Conservation (phyloP, 1,284 basidiomycete species). For the Moesziomyces globuligerus region DNA sequence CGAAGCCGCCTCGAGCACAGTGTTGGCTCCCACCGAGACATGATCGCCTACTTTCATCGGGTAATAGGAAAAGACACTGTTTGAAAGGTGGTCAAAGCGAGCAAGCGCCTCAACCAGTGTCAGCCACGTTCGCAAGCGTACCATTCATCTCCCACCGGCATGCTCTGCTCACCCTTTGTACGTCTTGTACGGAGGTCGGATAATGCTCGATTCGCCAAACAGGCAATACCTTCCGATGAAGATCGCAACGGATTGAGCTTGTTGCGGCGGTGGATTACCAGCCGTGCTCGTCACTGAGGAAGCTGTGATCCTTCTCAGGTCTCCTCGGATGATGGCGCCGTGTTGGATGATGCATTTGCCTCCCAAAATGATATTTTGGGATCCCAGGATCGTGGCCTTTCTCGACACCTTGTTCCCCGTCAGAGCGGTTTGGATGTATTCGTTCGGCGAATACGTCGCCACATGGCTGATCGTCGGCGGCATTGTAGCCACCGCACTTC, state of each 20-base stretch:
- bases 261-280: constrained; percentile 8
- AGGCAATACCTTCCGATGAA: constrained; percentile 91
- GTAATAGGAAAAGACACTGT: constrained; percentile 88
- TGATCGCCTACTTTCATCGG: constrained; percentile 96
- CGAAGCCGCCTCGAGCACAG: constrained; percentile 90
- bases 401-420: constrained; percentile 93
- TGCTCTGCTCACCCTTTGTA: constrained; percentile 74
- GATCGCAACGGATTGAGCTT: constrained; percentile 78
- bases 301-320: constrained; percentile 74
- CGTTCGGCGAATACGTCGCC: constrained; percentile 38
- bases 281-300: constrained; percentile 79
- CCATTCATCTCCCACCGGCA: too few relatives aligned
- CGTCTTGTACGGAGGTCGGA: constrained; percentile 73
- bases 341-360: constrained; percentile 96
- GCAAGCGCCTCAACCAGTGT: too few relatives aligned
- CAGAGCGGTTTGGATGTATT: constrained; percentile 69
- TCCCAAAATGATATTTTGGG: constrained; percentile 94
- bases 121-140: neutral
- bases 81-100: neutral
- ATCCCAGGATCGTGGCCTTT: constrained; percentile 89
- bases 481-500: constrained; percentile 7
- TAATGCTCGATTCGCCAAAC: constrained; percentile 85
- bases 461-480: constrained; percentile 33
- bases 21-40: constrained; percentile 87
- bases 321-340: constrained; percentile 86